A percentile compares a stretch with the other conserved stretches of the same genome.
These are phyloP conservation scores for Tardiomyces depauwii DNA, from an alignment of 1,139 yeast species.

Conservation along the genomic window DNA sequence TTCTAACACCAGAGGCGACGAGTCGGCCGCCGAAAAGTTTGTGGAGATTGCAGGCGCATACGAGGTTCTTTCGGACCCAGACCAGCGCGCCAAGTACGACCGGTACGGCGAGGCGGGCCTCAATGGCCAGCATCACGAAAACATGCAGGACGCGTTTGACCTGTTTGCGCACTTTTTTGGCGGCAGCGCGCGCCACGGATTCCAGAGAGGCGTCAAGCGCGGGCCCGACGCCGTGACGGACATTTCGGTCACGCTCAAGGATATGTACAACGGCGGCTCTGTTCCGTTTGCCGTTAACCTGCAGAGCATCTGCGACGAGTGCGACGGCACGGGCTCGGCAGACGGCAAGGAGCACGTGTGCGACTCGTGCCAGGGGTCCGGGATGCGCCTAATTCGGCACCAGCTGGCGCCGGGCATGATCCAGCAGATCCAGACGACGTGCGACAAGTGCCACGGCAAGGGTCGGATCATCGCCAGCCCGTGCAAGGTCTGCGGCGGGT, in stretches of 20 bases:
- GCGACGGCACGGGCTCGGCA: slow-evolving; percentile 77
- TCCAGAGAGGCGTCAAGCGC: slow-evolving; percentile 50
- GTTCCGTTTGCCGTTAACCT: slow-evolving; percentile 53
- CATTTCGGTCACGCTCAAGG: slow-evolving; percentile 46
- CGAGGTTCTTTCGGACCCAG: slow-evolving; percentile 69
- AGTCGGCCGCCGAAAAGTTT: slow-evolving; percentile 73
- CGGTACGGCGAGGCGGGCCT: slow-evolving; percentile 77
- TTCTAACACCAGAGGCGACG: slow-evolving; percentile 34
- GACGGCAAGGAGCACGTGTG: slow-evolving; percentile 65
- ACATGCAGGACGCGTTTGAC: slow-evolving; percentile 49
- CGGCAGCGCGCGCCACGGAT: slow-evolving; percentile 30
- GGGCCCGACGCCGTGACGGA: slow-evolving; percentile 58
- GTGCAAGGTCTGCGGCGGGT: slow-evolving; percentile 64
- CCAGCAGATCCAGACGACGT: slow-evolving; percentile 68
- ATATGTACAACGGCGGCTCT: slow-evolving; percentile 59
- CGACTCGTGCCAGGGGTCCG: slow-evolving; percentile 60
- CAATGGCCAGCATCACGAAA: slow-evolving; percentile 31
- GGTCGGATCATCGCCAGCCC: slow-evolving; percentile 55
- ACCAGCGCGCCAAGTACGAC: slow-evolving; percentile 65
- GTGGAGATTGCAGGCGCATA: slow-evolving; percentile 91
- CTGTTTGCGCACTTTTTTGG: slow-evolving; percentile 71
- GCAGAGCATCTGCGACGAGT: slow-evolving; percentile 62
- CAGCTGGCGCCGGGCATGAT: slow-evolving; percentile 88
- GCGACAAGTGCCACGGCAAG: slow-evolving; percentile 71
- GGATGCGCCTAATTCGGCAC: slow-evolving; percentile 52